These are phyloP conservation scores for Hansenula sp. DNA, from an alignment of 1,139 yeast genomes.

Conservation along the genomic window DNA sequence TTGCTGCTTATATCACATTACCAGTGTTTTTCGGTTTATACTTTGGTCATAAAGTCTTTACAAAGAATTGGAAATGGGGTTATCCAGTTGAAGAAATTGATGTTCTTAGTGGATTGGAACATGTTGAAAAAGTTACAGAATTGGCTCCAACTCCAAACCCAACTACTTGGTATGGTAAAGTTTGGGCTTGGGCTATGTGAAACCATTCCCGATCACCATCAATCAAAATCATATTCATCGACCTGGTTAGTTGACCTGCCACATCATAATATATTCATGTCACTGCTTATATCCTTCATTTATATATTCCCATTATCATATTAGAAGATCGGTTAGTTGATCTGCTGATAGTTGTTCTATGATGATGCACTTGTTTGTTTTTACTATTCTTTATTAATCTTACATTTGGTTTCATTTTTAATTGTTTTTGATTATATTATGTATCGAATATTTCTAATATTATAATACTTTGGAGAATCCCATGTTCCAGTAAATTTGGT, in stretches of 20 bases:
- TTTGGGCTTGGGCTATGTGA: neutral
- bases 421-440: too few species aligned
- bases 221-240: neutral
- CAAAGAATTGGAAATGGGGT: constrained; percentile 40
- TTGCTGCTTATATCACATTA: constrained; percentile 67
- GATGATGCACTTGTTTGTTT: too few species aligned
- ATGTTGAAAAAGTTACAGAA: constrained; percentile 36
- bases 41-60: constrained; percentile 51
- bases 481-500: too few species aligned
- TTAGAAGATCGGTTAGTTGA: too few species aligned
- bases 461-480: too few species aligned
- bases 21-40: constrained; percentile 59
- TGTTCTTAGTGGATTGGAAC: constrained; percentile 48
- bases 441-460: too few species aligned
- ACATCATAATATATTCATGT: neutral
- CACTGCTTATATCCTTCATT: too few species aligned
- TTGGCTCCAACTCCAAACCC: neutral
- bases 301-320: too few species aligned
- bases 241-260: neutral
- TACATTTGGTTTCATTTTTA: too few species aligned
- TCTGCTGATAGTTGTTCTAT: too few species aligned
- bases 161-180: constrained; percentile 3
- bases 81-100: constrained; percentile 46
- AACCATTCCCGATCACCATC: too few species aligned
- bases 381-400: too few species aligned